A percentile compares a stretch with the other conserved stretches of the same genome.
Evolutionary conservation across 345 rosid species (phyloP).

Genomic region (Acer saccharum): DNA sequence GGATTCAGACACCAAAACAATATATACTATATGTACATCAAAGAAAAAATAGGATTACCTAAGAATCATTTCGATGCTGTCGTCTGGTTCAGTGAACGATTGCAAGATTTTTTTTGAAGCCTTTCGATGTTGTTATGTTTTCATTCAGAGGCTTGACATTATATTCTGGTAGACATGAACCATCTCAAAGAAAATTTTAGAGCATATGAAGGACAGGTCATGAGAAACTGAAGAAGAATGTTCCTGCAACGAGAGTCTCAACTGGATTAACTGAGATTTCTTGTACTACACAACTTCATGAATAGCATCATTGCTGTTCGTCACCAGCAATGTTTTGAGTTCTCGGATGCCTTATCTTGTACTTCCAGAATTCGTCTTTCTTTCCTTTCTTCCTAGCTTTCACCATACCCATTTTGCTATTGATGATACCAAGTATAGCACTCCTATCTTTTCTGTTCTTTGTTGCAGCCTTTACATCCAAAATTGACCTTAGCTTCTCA

Average conservation of each 20-base stretch:
- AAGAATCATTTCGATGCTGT: neutral
- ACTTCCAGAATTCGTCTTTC: slow-evolving; percentile 95
- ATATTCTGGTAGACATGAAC: neutral
- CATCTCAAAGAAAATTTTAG: neutral
- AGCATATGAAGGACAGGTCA: neutral
- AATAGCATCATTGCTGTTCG: neutral
- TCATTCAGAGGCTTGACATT: neutral
- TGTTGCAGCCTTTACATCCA: slow-evolving; percentile 73
- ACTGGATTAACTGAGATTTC: slow-evolving; percentile 1
- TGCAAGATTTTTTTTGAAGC: neutral
- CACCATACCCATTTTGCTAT: slow-evolving; percentile 66
- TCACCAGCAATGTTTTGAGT: slow-evolving; percentile 7
- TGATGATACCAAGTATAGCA: slow-evolving; percentile 84
- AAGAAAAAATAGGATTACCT: neutral
- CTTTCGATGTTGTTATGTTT: neutral
- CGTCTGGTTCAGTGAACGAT: neutral
- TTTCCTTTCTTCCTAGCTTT: slow-evolving; percentile 62
- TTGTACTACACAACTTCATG: neutral
- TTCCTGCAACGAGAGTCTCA: slow-evolving; percentile 1
- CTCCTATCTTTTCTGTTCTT: slow-evolving; percentile 66
- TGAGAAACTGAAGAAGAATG: neutral
- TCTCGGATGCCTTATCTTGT: slow-evolving; percentile 47
- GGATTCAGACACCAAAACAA: neutral
- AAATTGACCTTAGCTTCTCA: slow-evolving; percentile 71
- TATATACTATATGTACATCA: neutral